A percentile compares a stretch with the other conserved stretches of the same genome.
phyloP scores from a whole-genome alignment of 768 basidiomycete genomes.

The Xerocomus spinulosus region DNA sequence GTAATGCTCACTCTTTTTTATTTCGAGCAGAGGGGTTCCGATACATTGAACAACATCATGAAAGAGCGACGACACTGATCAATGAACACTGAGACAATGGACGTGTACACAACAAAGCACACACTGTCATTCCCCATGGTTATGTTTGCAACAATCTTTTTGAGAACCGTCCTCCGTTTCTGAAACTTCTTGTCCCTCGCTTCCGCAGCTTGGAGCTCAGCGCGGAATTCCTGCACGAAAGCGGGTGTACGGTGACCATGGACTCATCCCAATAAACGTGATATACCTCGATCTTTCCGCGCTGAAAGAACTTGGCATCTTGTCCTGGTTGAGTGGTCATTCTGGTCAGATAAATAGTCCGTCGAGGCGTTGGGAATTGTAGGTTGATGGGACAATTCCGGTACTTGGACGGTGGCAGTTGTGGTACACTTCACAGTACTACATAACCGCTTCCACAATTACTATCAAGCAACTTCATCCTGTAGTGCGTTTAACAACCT shows the following conservation, averaged over 20 bases:
- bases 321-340: conserved; percentile 61
- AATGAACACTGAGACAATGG: conserved; percentile 15
- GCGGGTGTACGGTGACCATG: conserved; percentile 11
- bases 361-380: conserved; percentile 2
- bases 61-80: conserved; percentile 86
- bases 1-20: conserved; percentile 89
- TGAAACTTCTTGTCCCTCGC: conserved; percentile 95
- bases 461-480: too few species aligned
- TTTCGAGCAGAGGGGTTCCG: conserved; percentile 91
- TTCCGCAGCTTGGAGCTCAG: conserved; percentile 87
- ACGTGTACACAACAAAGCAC: conserved; percentile 32
- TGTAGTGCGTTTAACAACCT: too few species aligned
- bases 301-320: conserved; percentile 89
- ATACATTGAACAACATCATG: conserved; percentile 94
- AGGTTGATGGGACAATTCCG: background rate
- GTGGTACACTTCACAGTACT: background rate
- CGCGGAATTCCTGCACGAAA: conserved; percentile 70
- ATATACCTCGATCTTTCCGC: conserved; percentile 85
- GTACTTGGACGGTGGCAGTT: background rate
- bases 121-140: conserved; percentile 99
- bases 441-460: background rate
- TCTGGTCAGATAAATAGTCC: background rate
- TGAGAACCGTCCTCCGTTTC: conserved; percentile 90
- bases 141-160: conserved; percentile 98
- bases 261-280: conserved; percentile 1